These are phyloP conservation scores for Colletotrichum sp. DNA, from an alignment of 2,329 filamentous ascomycete species.

Conservation along the genomic window DNA sequence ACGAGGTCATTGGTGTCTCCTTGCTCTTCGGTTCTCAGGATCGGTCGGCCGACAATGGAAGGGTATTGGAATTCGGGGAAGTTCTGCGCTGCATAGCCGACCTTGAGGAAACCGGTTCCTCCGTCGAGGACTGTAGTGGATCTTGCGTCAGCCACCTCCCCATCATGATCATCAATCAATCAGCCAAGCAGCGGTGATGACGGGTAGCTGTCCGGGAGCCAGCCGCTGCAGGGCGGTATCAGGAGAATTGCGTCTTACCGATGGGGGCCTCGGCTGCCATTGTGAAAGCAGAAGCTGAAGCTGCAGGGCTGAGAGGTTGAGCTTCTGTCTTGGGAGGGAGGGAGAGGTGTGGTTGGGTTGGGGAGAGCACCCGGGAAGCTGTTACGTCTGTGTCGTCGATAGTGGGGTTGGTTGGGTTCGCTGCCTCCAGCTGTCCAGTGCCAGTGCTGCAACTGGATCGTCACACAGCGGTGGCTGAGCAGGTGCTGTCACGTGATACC, in stretches of 20 bases:
- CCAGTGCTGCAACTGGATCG: slow-evolving; percentile 9
- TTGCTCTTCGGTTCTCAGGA: slow-evolving; percentile 93
- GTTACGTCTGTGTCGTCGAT: slow-evolving; percentile 24
- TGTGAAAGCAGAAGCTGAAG: slow-evolving; percentile 27
- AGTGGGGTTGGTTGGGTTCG: slow-evolving; percentile 19
- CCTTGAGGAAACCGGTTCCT: slow-evolving; percentile 99
- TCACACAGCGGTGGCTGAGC: slow-evolving; percentile 20
- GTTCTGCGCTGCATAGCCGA: slow-evolving; percentile 98
- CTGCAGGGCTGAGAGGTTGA: slow-evolving; percentile 4
- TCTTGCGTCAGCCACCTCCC: slow-evolving; percentile 19
- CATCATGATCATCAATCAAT: background rate
- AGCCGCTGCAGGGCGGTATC: background rate
- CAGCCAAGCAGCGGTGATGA: background rate
- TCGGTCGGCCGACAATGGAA: slow-evolving; percentile 96
- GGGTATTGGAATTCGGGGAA: slow-evolving; percentile 99
- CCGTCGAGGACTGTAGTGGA: slow-evolving; percentile 86
- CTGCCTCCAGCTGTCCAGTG: slow-evolving; percentile 10
- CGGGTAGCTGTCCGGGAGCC: background rate
- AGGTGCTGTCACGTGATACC: slow-evolving; percentile 40
- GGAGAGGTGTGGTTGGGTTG: slow-evolving; percentile 10
- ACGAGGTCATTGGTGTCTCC: slow-evolving; percentile 61
- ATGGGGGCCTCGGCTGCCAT: slow-evolving; percentile 64
- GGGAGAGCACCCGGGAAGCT: slow-evolving; percentile 16
- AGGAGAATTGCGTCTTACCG: slow-evolving; percentile 43
- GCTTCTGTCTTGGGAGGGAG: slow-evolving; percentile 33